Evolutionary conservation across 148 eudicot genomes (phyloP).

Genomic region (Hydrangea macrophylla): DNA sequence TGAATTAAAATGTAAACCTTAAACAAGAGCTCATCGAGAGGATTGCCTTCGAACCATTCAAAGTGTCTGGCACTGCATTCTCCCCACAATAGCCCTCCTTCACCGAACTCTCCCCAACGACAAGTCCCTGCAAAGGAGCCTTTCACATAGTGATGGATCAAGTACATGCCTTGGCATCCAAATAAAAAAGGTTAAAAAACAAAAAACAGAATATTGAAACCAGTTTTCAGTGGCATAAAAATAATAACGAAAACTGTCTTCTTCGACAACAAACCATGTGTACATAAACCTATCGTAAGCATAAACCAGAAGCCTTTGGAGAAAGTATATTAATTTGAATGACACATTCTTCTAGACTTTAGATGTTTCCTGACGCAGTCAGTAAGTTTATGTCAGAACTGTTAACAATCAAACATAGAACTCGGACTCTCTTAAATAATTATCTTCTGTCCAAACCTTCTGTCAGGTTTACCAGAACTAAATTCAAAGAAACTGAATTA

Average conservation of each 20-base stretch:
- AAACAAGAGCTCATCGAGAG: slow-evolving; percentile 56
- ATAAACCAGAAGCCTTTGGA: no score
- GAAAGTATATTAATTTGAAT: no score
- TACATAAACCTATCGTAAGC: no score
- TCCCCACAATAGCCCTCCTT: slow-evolving; percentile 95
- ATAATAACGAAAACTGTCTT: background rate
- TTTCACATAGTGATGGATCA: slow-evolving; percentile 11
- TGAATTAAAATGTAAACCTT: slow-evolving; percentile 45
- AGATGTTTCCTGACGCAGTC: background rate
- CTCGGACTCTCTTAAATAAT: no score
- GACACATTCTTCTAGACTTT: no score
- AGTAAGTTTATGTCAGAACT: background rate
- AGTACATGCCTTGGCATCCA: background rate
- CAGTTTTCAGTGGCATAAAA: background rate
- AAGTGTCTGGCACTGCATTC: slow-evolving; percentile 86
- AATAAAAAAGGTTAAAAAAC: background rate
- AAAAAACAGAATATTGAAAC: background rate
- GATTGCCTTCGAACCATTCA: slow-evolving; percentile 91
- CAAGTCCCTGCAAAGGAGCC: slow-evolving; percentile 65
- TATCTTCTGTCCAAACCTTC: background rate
- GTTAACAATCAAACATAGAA: background rate
- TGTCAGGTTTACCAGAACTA: background rate
- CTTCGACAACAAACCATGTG: background rate
- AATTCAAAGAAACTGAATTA: background rate
- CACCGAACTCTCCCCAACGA: slow-evolving; percentile 98